phyloP scores from a whole-genome alignment of 768 basidiomycete species.

The Russula olivacea region DNA sequence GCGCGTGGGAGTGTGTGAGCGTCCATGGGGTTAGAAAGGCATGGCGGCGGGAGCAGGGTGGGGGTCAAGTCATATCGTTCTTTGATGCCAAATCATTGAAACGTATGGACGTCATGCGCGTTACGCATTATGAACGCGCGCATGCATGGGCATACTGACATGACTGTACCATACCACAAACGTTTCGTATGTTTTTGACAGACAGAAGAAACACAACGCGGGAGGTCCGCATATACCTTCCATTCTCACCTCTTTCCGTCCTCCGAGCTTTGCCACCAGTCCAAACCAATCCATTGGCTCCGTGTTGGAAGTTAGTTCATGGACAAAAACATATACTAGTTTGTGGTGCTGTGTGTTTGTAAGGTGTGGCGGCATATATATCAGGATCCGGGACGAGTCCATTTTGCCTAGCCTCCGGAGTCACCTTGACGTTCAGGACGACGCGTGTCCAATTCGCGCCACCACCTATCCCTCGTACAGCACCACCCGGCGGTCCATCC shows the following conservation, averaged over 20 bases:
- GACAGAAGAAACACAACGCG: too few relatives aligned
- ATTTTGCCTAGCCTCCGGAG: not conserved
- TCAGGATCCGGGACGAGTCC: not conserved
- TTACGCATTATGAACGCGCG: too few relatives aligned
- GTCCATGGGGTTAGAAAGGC: not conserved
- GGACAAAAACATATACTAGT: not conserved
- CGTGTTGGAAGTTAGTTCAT: too few relatives aligned
- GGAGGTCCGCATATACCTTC: not conserved
- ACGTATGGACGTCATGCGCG: too few relatives aligned
- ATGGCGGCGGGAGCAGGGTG: not conserved
- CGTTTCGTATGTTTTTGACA: too few relatives aligned
- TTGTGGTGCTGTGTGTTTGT: not conserved
- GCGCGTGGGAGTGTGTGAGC: not conserved
- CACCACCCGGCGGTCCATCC: not conserved
- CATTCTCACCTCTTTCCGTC: not conserved
- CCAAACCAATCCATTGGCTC: not conserved
- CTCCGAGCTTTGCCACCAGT: too few relatives aligned
- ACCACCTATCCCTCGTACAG: not conserved
- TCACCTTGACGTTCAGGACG: not conserved
- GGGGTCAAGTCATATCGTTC: too few relatives aligned
- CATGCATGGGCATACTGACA: too few relatives aligned
- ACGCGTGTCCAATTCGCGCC: too few relatives aligned
- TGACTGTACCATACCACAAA: too few relatives aligned
- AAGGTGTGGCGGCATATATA: too few relatives aligned
- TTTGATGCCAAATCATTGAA: too few relatives aligned